phyloP scores from a whole-genome alignment of 495 filamentous ascomycete genomes.

The Bacidia gigantensis region DNA sequence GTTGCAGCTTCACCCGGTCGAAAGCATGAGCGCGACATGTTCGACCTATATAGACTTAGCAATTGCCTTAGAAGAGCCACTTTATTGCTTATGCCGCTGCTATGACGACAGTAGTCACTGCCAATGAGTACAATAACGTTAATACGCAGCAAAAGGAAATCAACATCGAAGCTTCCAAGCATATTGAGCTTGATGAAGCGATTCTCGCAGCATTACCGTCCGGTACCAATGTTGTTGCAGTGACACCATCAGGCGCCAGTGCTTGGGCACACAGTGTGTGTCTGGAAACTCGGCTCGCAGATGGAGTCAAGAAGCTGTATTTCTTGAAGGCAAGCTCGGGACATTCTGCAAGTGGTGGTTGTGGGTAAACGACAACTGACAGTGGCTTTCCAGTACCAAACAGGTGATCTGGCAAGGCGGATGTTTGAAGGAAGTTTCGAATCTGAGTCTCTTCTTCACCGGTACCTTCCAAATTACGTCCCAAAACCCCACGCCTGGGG shows the following conservation, averaged over 20 bases:
- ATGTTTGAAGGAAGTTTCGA: constrained; percentile 29
- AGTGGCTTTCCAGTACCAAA: constrained; percentile 4
- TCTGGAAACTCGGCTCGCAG: not conserved
- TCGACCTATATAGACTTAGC: too few relatives aligned
- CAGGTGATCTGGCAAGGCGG: constrained; percentile 12
- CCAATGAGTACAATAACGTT: too few relatives aligned
- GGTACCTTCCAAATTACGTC: constrained; percentile 21
- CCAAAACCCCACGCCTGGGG: constrained; percentile 31
- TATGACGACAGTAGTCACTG: too few relatives aligned
- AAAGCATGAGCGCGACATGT: too few relatives aligned
- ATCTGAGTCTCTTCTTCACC: constrained; percentile 25
- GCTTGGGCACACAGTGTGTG: constrained; percentile 1
- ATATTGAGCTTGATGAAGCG: too few relatives aligned
- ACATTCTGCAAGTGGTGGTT: not conserved
- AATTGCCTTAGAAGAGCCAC: too few relatives aligned
- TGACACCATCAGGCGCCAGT: constrained; percentile 5
- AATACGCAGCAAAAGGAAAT: too few relatives aligned
- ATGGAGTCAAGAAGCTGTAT: not conserved
- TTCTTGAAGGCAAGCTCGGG: not conserved
- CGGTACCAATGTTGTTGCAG: not conserved
- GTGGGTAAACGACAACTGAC: not conserved
- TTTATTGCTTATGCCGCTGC: too few relatives aligned
- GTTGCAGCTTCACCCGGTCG: too few relatives aligned
- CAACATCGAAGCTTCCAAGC: too few relatives aligned
- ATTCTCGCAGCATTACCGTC: too few relatives aligned